Conservation (phyloP, 768 basidiomycete species). For the Amanita thiersii region DNA sequence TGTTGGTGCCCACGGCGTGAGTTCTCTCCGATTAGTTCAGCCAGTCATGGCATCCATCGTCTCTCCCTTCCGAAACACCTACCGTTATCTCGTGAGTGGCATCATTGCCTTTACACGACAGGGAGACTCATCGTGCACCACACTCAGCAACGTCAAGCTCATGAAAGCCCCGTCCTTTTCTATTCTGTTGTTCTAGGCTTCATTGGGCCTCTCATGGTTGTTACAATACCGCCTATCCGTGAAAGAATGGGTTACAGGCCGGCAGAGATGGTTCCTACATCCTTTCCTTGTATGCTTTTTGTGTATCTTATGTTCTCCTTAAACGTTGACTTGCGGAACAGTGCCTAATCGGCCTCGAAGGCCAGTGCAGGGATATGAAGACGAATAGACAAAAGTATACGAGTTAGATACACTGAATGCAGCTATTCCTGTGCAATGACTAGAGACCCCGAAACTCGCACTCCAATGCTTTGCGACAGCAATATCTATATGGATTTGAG, state of each 20-base stretch:
- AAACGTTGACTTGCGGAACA: conserved; percentile 47
- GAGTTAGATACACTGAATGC: no score
- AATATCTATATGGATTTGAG: no score
- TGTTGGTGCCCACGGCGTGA: no score
- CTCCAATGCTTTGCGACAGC: no score
- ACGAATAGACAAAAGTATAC: no score
- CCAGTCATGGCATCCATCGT: conserved; percentile 34
- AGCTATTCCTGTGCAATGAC: no score
- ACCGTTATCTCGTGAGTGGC: conserved; percentile 37
- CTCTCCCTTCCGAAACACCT: conserved; percentile 41
- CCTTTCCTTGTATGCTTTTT: conserved; percentile 64
- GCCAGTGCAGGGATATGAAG: no score
- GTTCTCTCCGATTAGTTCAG: not conserved
- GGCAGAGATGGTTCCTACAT: conserved; percentile 61
- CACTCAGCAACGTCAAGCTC: conserved; percentile 77
- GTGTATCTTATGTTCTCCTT: not conserved
- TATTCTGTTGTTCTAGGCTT: conserved; percentile 72
- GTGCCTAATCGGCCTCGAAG: no score
- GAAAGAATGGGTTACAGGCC: conserved; percentile 63
- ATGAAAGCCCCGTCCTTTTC: conserved; percentile 88
- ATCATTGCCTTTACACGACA: not conserved
- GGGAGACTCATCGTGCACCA: not conserved
- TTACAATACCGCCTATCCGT: conserved; percentile 75
- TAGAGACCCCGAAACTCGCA: no score
- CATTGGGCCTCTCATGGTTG: conserved; percentile 67